A percentile compares a stretch with the other conserved stretches of the same genome.
These are phyloP conservation scores for Penicillium psychrofluorescens DNA, from an alignment of 495 filamentous ascomycete genomes.

Conservation along the genomic window DNA sequence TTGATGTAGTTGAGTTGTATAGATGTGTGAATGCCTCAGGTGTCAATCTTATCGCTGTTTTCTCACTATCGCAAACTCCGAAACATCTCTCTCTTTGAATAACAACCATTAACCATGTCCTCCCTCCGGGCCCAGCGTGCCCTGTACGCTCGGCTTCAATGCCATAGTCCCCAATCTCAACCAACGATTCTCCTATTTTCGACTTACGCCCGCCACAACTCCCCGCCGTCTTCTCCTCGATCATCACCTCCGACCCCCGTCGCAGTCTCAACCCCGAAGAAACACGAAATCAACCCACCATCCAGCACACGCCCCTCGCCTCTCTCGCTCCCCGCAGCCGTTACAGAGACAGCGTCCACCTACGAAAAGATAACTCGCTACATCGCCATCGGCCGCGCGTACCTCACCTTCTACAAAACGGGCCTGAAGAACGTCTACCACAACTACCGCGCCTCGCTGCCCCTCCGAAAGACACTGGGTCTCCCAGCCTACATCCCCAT, in stretches of 20 bases:
- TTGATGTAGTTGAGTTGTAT: background rate
- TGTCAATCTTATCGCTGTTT: background rate
- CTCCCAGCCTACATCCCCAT: conserved; percentile 25
- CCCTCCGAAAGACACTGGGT: conserved; percentile 25
- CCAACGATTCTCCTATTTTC: too few relatives aligned
- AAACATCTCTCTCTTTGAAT: background rate
- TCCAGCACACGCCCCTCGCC: conserved; percentile 30
- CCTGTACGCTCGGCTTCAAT: too few relatives aligned
- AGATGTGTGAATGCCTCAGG: background rate
- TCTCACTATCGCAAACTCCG: conserved; percentile 10
- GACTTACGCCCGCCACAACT: too few relatives aligned
- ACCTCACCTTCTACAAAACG: conserved; percentile 75
- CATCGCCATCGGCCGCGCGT: conserved; percentile 36
- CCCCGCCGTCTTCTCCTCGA: conserved; percentile 7
- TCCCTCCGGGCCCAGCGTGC: too few relatives aligned
- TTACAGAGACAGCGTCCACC: conserved; percentile 11
- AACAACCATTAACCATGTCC: background rate
- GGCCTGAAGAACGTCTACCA: conserved; percentile 63
- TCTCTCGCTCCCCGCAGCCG: conserved; percentile 17
- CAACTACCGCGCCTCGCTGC: conserved; percentile 38
- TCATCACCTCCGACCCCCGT: conserved; percentile 3
- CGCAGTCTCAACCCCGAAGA: conserved; percentile 4
- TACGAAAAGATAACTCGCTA: conserved; percentile 28
- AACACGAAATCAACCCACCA: conserved; percentile 31
- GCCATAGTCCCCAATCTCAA: too few relatives aligned